Evolutionary conservation across 139 green algal species (phyloP), one percentile per base, ranked within the genome.

Genomic region (Chlamydomonas sp.): DNA sequence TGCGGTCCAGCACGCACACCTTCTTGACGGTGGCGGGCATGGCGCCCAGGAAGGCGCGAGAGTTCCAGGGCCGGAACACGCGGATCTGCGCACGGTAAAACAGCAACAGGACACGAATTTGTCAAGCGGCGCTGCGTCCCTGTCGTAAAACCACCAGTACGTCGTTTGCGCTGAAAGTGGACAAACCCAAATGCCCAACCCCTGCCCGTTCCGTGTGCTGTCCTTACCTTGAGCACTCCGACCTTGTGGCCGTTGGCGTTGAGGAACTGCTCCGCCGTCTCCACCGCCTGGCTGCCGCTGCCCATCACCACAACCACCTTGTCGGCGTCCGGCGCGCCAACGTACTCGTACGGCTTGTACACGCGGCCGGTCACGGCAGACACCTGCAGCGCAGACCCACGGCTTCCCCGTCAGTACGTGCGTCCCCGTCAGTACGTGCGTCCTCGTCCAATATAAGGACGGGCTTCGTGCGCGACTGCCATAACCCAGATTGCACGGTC

Each of bases 261-360:
- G n/a, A 93, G 79, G 66, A 87, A 73, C 8, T 80, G 4, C 4
- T 93, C 91, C 5, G 90, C 88, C 73, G 90, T 84, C 91, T 94
- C 88, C 15, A 92, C 79, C 57, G 91, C 90, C 66, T 82, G 62
- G 64, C 77, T 85, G 80, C 92, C 90, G 71, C 83, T 91, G 88
- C 93, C 93, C 93, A 95, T 95, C 8, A 90, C 68, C 6, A 95
- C 74, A 1, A 93, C 83, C 15, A 94, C 90, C 14, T 85, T 77
- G 71, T 95, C 92, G 0, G 92, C 92, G 63, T 93, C 78, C 5
- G 88, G 87, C 20, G 89, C 71, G 68, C 92, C 92, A 57, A 89
- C 83, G 76, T 95, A 95, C 79, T 93, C 89, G 92, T 92, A 95
- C 77, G 91, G 92, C 69, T 86, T 76, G 90, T 93, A 91, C 63